Evolutionary conservation across 768 basidiomycete genomes (phyloP).

Genomic region (Psilocybe subaeruginosa): DNA sequence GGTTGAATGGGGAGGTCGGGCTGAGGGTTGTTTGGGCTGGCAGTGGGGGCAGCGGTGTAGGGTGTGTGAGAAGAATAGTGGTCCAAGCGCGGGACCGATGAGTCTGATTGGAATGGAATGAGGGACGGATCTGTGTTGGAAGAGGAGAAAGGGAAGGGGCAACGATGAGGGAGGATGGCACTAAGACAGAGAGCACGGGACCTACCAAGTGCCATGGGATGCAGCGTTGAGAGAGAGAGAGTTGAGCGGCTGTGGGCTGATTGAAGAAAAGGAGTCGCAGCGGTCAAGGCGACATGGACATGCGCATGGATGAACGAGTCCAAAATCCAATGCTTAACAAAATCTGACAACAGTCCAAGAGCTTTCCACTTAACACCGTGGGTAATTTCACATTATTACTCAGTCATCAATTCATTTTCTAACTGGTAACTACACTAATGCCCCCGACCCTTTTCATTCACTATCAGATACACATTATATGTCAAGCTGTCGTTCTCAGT

Average conservation of each 20-base stretch:
- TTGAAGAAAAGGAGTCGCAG: background rate
- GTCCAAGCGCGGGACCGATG: slow-evolving; percentile 20
- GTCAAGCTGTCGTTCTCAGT: slow-evolving; percentile 52
- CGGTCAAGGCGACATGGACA: slow-evolving; percentile 20
- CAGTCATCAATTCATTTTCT: slow-evolving; percentile 13
- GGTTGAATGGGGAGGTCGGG: slow-evolving; percentile 6
- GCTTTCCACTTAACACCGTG: slow-evolving; percentile 32
- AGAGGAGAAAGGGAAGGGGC: background rate
- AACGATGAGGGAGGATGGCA: background rate
- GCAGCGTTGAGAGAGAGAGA: background rate
- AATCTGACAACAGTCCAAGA: slow-evolving; percentile 14
- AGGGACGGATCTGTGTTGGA: slow-evolving; percentile 20
- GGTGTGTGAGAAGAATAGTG: slow-evolving; percentile 9
- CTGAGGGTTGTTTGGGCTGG: background rate
- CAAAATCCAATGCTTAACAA: slow-evolving; percentile 14
- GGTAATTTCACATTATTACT: slow-evolving; percentile 33
- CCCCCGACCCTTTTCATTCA: slow-evolving; percentile 30
- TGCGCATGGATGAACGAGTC: slow-evolving; percentile 18
- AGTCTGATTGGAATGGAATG: slow-evolving; percentile 18
- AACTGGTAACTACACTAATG: slow-evolving; percentile 22
- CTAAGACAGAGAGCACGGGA: background rate
- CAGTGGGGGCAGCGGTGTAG: slow-evolving; percentile 4
- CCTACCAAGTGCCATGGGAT: slow-evolving; percentile 24
- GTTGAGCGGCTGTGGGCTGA: background rate
- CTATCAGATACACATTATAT: slow-evolving; percentile 76